Conservation (phyloP, 345 rosid genomes). For the Boechera stricta region DNA sequence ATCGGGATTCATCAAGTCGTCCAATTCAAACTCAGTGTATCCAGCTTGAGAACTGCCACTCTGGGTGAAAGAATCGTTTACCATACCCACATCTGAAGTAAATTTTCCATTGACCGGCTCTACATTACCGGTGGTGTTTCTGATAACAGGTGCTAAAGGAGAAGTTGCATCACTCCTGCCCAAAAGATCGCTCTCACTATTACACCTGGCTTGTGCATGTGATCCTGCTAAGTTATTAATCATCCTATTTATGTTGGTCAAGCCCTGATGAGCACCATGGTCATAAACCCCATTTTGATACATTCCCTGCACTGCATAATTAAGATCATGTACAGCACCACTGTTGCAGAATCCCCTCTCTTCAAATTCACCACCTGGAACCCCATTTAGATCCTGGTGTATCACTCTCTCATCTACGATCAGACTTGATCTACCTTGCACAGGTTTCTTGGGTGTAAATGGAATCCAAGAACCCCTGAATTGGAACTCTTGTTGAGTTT, state of each 20-base stretch:
- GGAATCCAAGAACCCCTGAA: slow-evolving; percentile 57
- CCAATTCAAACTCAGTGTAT: slow-evolving; percentile 33
- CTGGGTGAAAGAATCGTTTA: slow-evolving; percentile 24
- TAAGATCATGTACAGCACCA: slow-evolving; percentile 11
- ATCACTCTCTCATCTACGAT: slow-evolving; percentile 34
- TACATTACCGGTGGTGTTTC: slow-evolving; percentile 15
- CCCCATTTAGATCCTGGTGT: slow-evolving; percentile 46
- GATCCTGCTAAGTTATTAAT: slow-evolving; percentile 49
- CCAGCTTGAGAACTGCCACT: slow-evolving; percentile 47
- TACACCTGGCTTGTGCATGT: slow-evolving; percentile 25
- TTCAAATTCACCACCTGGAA: slow-evolving; percentile 41
- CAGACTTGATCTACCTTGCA: slow-evolving; percentile 41
- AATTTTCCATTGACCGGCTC: slow-evolving; percentile 22
- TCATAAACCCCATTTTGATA: slow-evolving; percentile 33
- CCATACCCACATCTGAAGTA: slow-evolving; percentile 31
- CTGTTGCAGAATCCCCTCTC: slow-evolving; percentile 34
- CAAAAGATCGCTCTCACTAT: slow-evolving; percentile 37
- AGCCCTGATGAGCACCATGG: slow-evolving; percentile 23
- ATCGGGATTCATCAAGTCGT: slow-evolving; percentile 36
- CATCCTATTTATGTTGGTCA: slow-evolving; percentile 34
- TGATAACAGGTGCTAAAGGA: slow-evolving; percentile 29
- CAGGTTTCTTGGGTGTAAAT: slow-evolving; percentile 50
- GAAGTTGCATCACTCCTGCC: slow-evolving; percentile 39
- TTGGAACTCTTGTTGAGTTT: slow-evolving; percentile 38
- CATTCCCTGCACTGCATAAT: too few species aligned